phyloP scores from a whole-genome alignment of 2,329 filamentous ascomycete genomes.

The Alternaria consortialis region DNA sequence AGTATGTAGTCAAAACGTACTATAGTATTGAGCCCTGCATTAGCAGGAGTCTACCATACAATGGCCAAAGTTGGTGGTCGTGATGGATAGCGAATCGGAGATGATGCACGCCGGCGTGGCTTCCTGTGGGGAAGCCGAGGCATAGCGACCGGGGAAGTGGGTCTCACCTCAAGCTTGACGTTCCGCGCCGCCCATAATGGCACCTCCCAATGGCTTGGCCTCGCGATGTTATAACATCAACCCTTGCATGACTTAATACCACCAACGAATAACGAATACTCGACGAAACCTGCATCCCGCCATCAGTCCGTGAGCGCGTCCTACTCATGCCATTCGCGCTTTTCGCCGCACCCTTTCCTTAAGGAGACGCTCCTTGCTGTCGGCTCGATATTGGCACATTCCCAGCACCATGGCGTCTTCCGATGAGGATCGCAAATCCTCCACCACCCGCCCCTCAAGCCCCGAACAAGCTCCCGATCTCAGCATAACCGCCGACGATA shows the following conservation, averaged over 20 bases:
- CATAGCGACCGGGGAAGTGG: constrained; percentile 26
- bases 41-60: not conserved
- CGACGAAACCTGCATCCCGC: not conserved
- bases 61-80: not conserved
- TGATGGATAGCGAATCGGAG: constrained; percentile 14
- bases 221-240: constrained; percentile 16
- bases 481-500: constrained; percentile 56
- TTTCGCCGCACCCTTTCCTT: not conserved
- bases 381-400: not conserved
- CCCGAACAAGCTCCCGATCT: constrained; percentile 55
- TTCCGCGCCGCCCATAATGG: constrained; percentile 11
- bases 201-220: constrained; percentile 1
- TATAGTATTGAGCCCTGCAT: not conserved
- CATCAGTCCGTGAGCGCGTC: not conserved
- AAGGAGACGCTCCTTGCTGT: constrained; percentile 8
- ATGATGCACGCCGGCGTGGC: constrained; percentile 14
- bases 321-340: constrained; percentile 3
- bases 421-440: constrained; percentile 23
- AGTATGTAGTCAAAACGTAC: not conserved
- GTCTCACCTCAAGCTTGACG: constrained; percentile 9
- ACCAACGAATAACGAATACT: not conserved
- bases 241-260: not conserved
- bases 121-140: constrained; percentile 32
- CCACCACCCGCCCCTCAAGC: constrained; percentile 14
- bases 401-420: constrained; percentile 25